Conservation (phyloP, 1,284 basidiomycete genomes). For the Boletus semigastroideus region DNA sequence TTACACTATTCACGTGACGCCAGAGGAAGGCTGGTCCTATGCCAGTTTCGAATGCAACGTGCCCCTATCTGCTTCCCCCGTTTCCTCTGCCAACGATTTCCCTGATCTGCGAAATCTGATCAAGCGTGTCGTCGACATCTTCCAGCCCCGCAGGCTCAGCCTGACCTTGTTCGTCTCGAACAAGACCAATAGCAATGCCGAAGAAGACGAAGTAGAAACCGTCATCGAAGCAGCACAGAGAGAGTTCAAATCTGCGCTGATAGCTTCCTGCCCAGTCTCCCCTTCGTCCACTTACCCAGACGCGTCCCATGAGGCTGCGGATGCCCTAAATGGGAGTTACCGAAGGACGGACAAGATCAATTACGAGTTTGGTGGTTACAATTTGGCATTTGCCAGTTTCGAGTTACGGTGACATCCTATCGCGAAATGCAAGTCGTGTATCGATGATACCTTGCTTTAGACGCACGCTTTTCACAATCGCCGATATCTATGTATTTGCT, state of each 20-base stretch:
- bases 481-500: constrained; percentile 16
- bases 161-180: constrained; percentile 92
- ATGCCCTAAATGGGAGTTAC: constrained; percentile 38
- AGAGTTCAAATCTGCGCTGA: constrained; percentile 65
- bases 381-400: constrained; percentile 91
- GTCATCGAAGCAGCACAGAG: constrained; percentile 66
- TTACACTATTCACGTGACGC: constrained; percentile 98
- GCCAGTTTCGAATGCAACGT: constrained; percentile 99
- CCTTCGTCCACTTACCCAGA: constrained; percentile 19
- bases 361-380: constrained; percentile 96
- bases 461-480: constrained; percentile 18
- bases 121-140: constrained; percentile 87
- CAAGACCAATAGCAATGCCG: constrained; percentile 48
- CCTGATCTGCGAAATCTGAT: constrained; percentile 83
- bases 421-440: constrained; percentile 11
- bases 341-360: constrained; percentile 94
- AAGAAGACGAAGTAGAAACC: constrained; percentile 51
- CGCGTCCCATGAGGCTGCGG: constrained; percentile 10
- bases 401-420: constrained; percentile 46
- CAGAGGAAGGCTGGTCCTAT: constrained; percentile 96
- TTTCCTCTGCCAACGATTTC: constrained; percentile 43
- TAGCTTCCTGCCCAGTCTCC: constrained; percentile 26
- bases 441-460: constrained; percentile 23
- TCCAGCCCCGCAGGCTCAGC: constrained; percentile 85
- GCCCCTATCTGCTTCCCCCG: constrained; percentile 55